Evolutionary conservation across 352 stramenopile genomes (phyloP), one percentile per base, ranked within the genome.

Genomic region (Phytophthora brassicae): DNA sequence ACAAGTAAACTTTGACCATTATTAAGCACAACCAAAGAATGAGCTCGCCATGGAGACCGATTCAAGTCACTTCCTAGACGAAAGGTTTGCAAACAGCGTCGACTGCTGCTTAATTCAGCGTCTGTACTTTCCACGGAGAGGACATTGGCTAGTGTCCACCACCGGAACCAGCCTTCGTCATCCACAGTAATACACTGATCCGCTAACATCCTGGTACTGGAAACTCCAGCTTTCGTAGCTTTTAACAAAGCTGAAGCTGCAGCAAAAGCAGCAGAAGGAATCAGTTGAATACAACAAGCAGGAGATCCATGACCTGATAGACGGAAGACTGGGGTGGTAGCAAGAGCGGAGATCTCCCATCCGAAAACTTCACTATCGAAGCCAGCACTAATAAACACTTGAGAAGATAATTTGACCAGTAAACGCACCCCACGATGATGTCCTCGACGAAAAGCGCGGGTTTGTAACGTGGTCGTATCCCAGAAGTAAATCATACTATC

Each of bases 91-190:
- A 93, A 48, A 54, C 81, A 93, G 0, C 77, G 75, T 29, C 64
- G 39, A 46, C 67, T 81, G n/a, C 62, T 80, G 53, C 68, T 86
- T 19, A 85, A 61, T 43, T 84, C 75, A 1, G 75, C 54, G 22
- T 85, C 77, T 19, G 69, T 89, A 44, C 79, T 85, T 26, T 93
- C 84, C 14, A 80, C 75, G 0, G 81, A 85, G 3, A 88, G 56
- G 6, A 91, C 74, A 33, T 86, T 79, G 9, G 68, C 65, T 16
- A 93, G 66, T 14, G 81, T 90, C 81, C 84, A 93, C 84, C 84
- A 93, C 56, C 87, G 88, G 60, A 93, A 90, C 77, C 81, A 93
- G 26, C 84, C 84, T 20, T 89, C 84, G 48, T 93, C 81, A 31
- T 93, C 84, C 31, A 91, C 73, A 0, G 80, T 91, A 19, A 93